Base-by-base conservation (phyloP, 768 basidiomycete genomes). In the Boletus pseudopeckii region DNA sequence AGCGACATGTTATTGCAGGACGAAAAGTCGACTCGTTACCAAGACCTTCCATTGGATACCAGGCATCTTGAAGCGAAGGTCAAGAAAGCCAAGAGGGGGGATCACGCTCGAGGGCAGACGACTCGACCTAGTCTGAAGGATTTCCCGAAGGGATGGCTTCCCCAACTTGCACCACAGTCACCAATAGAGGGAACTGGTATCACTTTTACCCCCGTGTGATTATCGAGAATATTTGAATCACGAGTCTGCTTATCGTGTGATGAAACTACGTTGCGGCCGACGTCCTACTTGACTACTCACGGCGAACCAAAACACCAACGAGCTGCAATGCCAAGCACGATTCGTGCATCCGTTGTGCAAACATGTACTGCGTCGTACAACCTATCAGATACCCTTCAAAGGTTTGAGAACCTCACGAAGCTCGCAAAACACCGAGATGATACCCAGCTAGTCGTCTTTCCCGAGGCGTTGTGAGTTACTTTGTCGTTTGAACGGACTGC, bases 81-180 rank as follows among this genome's bases (percentile, higher is more conserved):
- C 42, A 76, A 77, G 60, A 93, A 92, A 71, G 83, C 84, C 45
- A 86, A 83, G 68, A 82, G 80, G 64, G 87, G 87, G 22, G 88
- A 86, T 55, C 83, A 88, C 69, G 74, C 79, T 46, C 77, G 79
- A 52, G 77, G 78, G 59, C 76, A 81, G 57, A 66, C 76, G 33
- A 72, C 80, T 47, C 78, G 82, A 56, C 84, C 90, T 24, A 80
- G 87, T 18, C 74, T 93, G 50, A 76, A 71, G 57, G 91, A 94
- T 65, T 96, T 94, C 69, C 93, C 93, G 9, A 71, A 80, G 64
- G 88, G 88, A 66, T 97, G 93, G 93, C 75, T 95, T 53, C 85
- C 85, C 46, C 63, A 53, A 45, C 48, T 48, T 24, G 24, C 59
- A 44, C 53, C 45, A 17, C 24, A 48, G 45, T 28, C 49, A 37